Evolutionary conservation across 352 stramenopile genomes (phyloP), one percentile per base, ranked within the genome.

Genomic region (Phytophthora uliginosa): DNA sequence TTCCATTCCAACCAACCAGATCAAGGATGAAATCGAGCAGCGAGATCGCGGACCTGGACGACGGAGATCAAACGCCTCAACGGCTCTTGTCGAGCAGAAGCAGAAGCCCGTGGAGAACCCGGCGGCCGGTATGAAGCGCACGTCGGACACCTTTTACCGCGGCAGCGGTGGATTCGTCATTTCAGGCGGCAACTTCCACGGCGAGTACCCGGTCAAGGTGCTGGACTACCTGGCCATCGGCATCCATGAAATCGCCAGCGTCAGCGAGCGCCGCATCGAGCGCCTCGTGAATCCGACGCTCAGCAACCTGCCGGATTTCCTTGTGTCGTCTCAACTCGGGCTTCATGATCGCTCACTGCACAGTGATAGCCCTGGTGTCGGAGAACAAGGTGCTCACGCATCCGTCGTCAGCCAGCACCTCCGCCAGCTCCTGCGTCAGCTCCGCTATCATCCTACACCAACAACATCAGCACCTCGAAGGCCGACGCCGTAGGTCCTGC

Each of bases 311-410:
- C 89, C 90, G 12, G 88, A 90, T 3, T 97, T 97, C 76, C 73
- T 97, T 7, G 89, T 97, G 33, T 81, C 92, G 91, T 7, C 78
- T 97, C 59, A 95, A 97, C 79, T 97, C 89, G 36, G 91, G 91
- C 26, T 97, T 97, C 76, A 97, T 97, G 91, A 97, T 97, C 73
- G 90, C 91, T 2, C 90, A 97, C 70, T 97, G 91, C 78, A 96
- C 88, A 4, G 90, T 90, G 4, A 90, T 90, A 0, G 90, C 91
- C 40, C 78, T 97, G 45, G 91, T 97, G 22, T 95, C 84, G 24
- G 91, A 97, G 74, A 97, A 97, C 83, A 97, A 97, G 67, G 89
- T 97, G 52, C 87, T 97, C 7, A 90, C 85, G 20, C 90, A 97
- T 73, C 92, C 92, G 40, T 89, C 88, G 56, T 95, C 86, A n/a